A percentile compares a stretch with the other conserved stretches of the same genome.
Evolutionary conservation across 306 rosid species (phyloP).

Genomic region (Acacia crassicarpa): DNA sequence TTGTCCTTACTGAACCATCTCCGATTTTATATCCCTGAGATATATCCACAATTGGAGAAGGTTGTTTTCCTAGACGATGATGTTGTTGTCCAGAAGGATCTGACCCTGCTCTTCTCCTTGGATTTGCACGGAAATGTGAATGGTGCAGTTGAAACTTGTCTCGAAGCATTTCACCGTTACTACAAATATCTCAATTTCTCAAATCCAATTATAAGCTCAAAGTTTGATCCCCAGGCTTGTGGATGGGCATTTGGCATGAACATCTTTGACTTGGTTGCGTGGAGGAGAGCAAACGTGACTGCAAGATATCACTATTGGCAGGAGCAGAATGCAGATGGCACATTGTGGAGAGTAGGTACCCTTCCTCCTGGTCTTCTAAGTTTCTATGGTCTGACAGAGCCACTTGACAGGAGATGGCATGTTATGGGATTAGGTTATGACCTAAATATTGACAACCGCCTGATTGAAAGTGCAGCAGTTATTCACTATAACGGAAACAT

Average conservation of each 20-base stretch:
- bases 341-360: conserved; percentile 93
- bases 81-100: conserved; percentile 94
- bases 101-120: conserved; percentile 89
- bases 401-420: conserved; percentile 99
- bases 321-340: conserved; percentile 78
- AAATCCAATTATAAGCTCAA: conserved; percentile 78
- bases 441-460: conserved; percentile 79
- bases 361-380: conserved; percentile 93
- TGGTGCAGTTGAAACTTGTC: conserved; percentile 99
- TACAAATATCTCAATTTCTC: conserved; percentile 97
- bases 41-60: conserved; percentile 97
- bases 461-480: conserved; percentile 92
- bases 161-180: conserved; percentile 91
- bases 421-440: conserved; percentile 96
- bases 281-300: conserved; percentile 90
- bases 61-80: conserved; percentile 95
- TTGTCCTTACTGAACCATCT: conserved; percentile 78
- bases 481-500: conserved; percentile 92
- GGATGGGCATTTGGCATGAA: conserved; percentile 99
- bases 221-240: conserved; percentile 95
- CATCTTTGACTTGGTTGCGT: conserved; percentile 84
- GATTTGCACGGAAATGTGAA: conserved; percentile 96
- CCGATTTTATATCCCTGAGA: conserved; percentile 93
- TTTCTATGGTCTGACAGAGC: conserved; percentile 94
- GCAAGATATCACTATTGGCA: conserved; percentile 91